Evolutionary conservation across 768 basidiomycete genomes (phyloP), one percentile per base, ranked within the genome.

Genomic region (Guyanaporus albipodus): DNA sequence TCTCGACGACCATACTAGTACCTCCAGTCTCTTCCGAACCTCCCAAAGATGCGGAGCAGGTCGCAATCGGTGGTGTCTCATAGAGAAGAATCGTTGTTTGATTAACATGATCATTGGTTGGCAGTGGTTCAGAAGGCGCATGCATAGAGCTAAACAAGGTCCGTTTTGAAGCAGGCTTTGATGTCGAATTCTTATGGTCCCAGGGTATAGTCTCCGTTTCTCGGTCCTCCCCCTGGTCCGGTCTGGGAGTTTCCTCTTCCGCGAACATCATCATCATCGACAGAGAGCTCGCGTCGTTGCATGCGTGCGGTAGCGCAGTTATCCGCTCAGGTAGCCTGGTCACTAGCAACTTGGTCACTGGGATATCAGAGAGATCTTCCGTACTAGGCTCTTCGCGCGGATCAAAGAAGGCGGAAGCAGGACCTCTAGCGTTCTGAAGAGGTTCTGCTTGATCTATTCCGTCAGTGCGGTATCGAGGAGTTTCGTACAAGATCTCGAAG

Each of bases 71-170:
- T 18, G 34, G 9, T 11, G 29, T 28, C 28, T 48, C 34, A 36
- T 32, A 28, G 8, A 27, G 21, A n/a, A n/a, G n/a, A n/a, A n/a
- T n/a, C n/a, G n/a, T n/a, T n/a, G n/a, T 7, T 11, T 2, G 46
- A 38, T 40, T 27, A 18, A 23, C 17, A 22, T 22, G 2, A 8
- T 10, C 23, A 2, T 4, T 23, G 11, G 23, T 22, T 9, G 7
- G 6, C 11, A 33, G 21, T 9, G n/a, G n/a, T 9, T 38, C 24
- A 14, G 38, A n/a, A 5, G 56, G 53, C 21, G 53, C 56, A 14
- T 58, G 53, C 1, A 58, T 55, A 9, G 59, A 61, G 1, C 38
- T 27, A 17, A 37, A 44, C 10, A 53, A 39, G 3, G 42, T 47
- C 6, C 53, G 53, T 28, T 49, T 46, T 2, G 26, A 17, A 22